Evolutionary conservation across 306 rosid species (phyloP).

Genomic region (Bauhinia variegata): DNA sequence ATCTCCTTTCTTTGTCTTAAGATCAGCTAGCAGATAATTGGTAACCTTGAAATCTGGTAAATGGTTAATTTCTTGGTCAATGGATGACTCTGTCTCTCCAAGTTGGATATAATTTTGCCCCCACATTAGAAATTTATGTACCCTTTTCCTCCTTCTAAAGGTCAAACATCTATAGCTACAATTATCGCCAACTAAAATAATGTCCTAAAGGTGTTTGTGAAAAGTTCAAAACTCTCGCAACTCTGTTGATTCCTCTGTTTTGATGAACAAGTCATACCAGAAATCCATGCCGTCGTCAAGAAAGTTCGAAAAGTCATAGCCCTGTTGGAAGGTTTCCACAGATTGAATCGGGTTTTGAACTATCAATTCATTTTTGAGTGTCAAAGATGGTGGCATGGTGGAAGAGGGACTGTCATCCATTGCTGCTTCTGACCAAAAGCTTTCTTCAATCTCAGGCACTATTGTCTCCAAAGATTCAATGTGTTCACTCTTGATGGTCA

Average conservation of each 20-base stretch:
- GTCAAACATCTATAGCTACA: no score
- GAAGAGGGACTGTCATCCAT: constrained; percentile 36
- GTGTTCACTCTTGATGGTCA: constrained; percentile 41
- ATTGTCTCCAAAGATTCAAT: constrained; percentile 43
- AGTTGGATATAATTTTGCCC: constrained; percentile 14
- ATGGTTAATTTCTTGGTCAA: constrained; percentile 34
- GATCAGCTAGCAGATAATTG: no score
- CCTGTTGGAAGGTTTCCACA: constrained; percentile 37
- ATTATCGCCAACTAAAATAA: no score
- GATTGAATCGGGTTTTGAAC: constrained; percentile 35
- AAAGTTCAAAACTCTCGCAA: constrained; percentile 58
- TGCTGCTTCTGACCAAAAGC: constrained; percentile 71
- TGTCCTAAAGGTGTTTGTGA: constrained; percentile 11
- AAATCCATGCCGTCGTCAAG: constrained; percentile 77
- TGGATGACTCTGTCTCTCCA: constrained; percentile 32
- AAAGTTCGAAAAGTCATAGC: constrained; percentile 26
- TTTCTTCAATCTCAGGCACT: constrained; percentile 63
- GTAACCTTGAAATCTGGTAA: no score
- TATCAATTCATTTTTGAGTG: constrained; percentile 34
- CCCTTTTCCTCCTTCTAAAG: no score
- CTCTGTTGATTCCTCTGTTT: constrained; percentile 55
- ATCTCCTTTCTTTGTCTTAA: no score
- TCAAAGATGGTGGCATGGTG: constrained; percentile 24
- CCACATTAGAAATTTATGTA: constrained; percentile 28
- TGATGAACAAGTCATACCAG: constrained; percentile 74